Conservation (phyloP, 2,329 filamentous ascomycete genomes). For the Colletotrichum spinosum region DNA sequence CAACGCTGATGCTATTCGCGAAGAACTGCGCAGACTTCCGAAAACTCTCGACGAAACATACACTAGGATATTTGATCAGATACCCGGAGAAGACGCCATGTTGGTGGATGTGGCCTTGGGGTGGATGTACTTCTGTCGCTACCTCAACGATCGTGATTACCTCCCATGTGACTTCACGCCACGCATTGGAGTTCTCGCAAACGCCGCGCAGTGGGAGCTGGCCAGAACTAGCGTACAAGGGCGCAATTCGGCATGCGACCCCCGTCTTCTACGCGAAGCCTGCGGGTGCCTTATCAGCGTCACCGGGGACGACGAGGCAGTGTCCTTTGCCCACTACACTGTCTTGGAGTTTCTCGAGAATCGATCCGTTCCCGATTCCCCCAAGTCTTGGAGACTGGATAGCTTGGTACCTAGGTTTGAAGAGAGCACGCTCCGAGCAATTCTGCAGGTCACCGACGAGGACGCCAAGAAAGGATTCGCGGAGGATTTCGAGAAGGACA, state of each 20-base stretch:
- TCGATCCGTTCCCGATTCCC: too few species aligned
- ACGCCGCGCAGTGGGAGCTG: background rate
- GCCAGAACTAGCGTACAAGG: accelerated
- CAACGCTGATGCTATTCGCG: background rate
- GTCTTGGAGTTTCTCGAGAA: too few species aligned
- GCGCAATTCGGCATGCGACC: background rate
- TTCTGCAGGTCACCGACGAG: too few species aligned
- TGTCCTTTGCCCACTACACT: too few species aligned
- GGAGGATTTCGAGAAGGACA: too few species aligned
- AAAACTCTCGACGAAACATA: background rate
- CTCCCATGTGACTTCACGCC: too few species aligned
- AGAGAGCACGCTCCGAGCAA: too few species aligned
- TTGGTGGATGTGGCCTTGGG: background rate
- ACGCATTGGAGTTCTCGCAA: too few species aligned
- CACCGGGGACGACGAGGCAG: background rate
- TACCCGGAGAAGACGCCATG: accelerated
- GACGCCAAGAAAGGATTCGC: too few species aligned
- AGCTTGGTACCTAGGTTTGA: too few species aligned
- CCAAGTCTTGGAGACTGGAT: too few species aligned
- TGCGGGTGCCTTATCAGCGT: background rate
- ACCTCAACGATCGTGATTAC: too few species aligned
- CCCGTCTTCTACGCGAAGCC: background rate
- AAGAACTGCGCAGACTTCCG: background rate
- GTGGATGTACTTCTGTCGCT: background rate
- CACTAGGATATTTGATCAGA: background rate